Evolutionary conservation across 2,329 filamentous ascomycete genomes (phyloP).

Genomic region (Mycosphaerella arachidis): DNA sequence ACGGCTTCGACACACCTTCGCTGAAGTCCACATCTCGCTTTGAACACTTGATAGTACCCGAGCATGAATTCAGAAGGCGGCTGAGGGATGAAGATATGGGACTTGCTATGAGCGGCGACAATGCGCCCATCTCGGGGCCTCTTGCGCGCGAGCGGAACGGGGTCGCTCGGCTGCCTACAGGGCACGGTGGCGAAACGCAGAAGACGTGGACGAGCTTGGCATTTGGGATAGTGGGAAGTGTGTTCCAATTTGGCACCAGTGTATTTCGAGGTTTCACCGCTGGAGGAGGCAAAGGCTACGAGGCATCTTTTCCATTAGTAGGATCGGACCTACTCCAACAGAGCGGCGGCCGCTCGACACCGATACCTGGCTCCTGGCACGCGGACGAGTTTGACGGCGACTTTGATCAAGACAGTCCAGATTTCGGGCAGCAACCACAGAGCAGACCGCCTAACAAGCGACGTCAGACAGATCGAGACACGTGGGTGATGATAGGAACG

Average conservation of each 20-base stretch:
- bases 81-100: conserved; percentile 21
- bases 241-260: conserved; percentile 75
- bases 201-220: conserved; percentile 54
- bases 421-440: conserved; percentile 33
- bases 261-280: conserved; percentile 83
- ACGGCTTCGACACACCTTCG: conserved; percentile 47
- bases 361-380: conserved; percentile 53
- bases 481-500: conserved; percentile 44
- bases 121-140: conserved; percentile 23
- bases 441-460: conserved; percentile 39
- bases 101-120: conserved; percentile 5
- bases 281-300: conserved; percentile 71
- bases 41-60: conserved; percentile 24
- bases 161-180: conserved; percentile 20
- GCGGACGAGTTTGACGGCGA: conserved; percentile 44
- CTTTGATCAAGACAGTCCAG: conserved; percentile 41
- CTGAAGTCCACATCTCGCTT: conserved; percentile 36
- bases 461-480: conserved; percentile 45
- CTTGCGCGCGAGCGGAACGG: conserved; percentile 36
- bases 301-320: conserved; percentile 24
- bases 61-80: conserved; percentile 20
- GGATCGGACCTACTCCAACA: conserved; percentile 23
- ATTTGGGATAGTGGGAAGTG: conserved; percentile 64
- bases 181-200: conserved; percentile 14
- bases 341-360: conserved; percentile 34